Base-by-base conservation (phyloP, 768 basidiomycete genomes). In the Dacryopinax spathularia region DNA sequence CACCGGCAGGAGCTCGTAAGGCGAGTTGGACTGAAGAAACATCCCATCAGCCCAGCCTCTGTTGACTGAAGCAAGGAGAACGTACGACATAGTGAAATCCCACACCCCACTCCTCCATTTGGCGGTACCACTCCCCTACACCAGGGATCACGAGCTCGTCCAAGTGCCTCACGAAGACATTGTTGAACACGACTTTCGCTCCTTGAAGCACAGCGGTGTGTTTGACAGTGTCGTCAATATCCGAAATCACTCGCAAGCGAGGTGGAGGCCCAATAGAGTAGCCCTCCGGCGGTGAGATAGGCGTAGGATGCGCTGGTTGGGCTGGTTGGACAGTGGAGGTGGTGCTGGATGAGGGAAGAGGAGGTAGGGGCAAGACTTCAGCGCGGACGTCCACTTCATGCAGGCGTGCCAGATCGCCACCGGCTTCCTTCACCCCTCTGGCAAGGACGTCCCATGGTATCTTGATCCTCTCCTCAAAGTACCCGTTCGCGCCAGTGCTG, bases 191-290 rank as follows among this genome's bases (percentile, higher is more conserved):
- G 0, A 85, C 78, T 39, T 91, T 80, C 0, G 91, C 85, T 0
- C 95, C 95, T 1, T 79, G 77, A 4, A 87, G 69, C n/a, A 99
- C 80, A 48, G 86, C 84, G 0, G 91, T 86, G 27, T 80, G 70
- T 70, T 94, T 94, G 63, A 96, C 80, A 0, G 94, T 97, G 73
- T 97, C 94, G 70, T 97, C 94, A 41, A 97, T 87, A 69, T 97
- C 94, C 7, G 91, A 94, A 15, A 97, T 86, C 62, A 95, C 82
- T 18, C 90, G 84, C n/a, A 15, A 94, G 59, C 15, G 41, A 33
- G 35, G 34, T 35, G 12, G 27, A n/a, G 13, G 44, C 18, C 2
- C 34, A 43, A 27, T 33, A 35, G 12, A 22, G 60, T 33, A 37
- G 60, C 15, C 33, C 25, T 1, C 13, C 7, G 35, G 35, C 20